Conservation (phyloP, 2,329 filamentous ascomycete genomes). For the Trichoderma afroharzianum region DNA sequence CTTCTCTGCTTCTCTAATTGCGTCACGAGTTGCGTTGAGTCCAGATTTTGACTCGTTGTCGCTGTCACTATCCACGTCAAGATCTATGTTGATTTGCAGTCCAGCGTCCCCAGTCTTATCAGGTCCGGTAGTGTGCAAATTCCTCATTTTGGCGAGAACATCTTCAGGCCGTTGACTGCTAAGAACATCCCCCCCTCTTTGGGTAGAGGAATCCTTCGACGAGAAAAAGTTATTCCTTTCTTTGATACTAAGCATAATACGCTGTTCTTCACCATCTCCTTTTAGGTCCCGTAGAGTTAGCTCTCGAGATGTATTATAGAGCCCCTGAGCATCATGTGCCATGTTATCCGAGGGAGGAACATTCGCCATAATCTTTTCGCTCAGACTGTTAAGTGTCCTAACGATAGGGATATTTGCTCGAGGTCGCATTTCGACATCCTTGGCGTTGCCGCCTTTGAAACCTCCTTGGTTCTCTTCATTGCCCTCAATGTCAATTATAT, state of each 20-base stretch:
- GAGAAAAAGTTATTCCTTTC: conserved; percentile 84
- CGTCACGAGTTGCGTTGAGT: conserved; percentile 67
- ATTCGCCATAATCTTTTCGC: conserved; percentile 88
- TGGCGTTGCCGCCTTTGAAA: conserved; percentile 73
- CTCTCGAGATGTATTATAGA: conserved; percentile 72
- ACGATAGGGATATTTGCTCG: conserved; percentile 81
- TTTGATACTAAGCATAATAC: conserved; percentile 81
- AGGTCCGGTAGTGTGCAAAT: conserved; percentile 52
- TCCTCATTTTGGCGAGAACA: conserved; percentile 62
- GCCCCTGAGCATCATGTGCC: conserved; percentile 52
- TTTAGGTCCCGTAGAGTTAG: conserved; percentile 77
- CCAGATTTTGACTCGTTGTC: conserved; percentile 56
- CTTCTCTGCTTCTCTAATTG: conserved; percentile 60
- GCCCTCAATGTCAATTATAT: conserved; percentile 86
- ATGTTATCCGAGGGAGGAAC: conserved; percentile 74
- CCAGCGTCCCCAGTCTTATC: conserved; percentile 52
- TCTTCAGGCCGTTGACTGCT: conserved; percentile 66
- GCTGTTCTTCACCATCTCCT: conserved; percentile 67
- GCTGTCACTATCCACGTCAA: conserved; percentile 67
- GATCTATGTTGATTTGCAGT: conserved; percentile 61
- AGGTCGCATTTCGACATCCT: conserved; percentile 87
- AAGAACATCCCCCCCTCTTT: conserved; percentile 51
- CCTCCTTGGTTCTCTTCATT: conserved; percentile 95
- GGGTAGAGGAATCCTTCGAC: conserved; percentile 47
- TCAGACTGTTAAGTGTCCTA: conserved; percentile 81